phyloP scores from a whole-genome alignment of 164 flowering plant species.

The Sextonia rubra region DNA sequence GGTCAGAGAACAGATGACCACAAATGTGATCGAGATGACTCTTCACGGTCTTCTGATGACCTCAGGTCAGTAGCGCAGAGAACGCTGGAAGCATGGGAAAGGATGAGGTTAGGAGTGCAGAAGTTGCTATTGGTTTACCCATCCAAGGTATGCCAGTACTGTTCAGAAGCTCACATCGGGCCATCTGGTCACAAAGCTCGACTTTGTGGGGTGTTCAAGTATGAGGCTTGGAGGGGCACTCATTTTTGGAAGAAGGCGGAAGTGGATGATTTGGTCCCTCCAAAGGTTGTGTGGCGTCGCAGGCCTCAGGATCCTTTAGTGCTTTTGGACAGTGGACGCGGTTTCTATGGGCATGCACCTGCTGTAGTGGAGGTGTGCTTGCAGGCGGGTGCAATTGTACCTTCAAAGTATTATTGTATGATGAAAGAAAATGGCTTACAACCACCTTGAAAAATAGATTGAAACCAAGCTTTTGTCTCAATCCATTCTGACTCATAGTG shows the following conservation, averaged over 20 bases:
- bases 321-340: constrained; percentile 53
- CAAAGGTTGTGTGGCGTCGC: constrained; percentile 67
- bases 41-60: constrained; percentile 29
- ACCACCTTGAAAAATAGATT: constrained; percentile 5
- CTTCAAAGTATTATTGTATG: constrained; percentile 50
- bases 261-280: constrained; percentile 79
- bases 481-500: too few species aligned
- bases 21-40: neutral
- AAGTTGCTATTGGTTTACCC: constrained; percentile 70
- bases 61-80: constrained; percentile 32
- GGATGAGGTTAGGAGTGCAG: constrained; percentile 55
- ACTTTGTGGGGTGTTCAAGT: constrained; percentile 79
- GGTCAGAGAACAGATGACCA: neutral
- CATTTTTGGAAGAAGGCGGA: constrained; percentile 85
- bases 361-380: constrained; percentile 78
- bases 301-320: constrained; percentile 79
- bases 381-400: constrained; percentile 62
- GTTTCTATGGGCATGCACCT: constrained; percentile 85
- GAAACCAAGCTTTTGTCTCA: too few species aligned
- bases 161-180: constrained; percentile 91
- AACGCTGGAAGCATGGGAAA: constrained; percentile 85
- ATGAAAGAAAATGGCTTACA: constrained; percentile 76
- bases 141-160: constrained; percentile 70
- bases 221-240: constrained; percentile 66
- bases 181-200: constrained; percentile 85